Percentiles rank a stretch among this genome's conserved stretches.
These are phyloP conservation scores for Phytopythium mirpurense DNA, from an alignment of 352 stramenopile genomes.

Conservation along the genomic window DNA sequence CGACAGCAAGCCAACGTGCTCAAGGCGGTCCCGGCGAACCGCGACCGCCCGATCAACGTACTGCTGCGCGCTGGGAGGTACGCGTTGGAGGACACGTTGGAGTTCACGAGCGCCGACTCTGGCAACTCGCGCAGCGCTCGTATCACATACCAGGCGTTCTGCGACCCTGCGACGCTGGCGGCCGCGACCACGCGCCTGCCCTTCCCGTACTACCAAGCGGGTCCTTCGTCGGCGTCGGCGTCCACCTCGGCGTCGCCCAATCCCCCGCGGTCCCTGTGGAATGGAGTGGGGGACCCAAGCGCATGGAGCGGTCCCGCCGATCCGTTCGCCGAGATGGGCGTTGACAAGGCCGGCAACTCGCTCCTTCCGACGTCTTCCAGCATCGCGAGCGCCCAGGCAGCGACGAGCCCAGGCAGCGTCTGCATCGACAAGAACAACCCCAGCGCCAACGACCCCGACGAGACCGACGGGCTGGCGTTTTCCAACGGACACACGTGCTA, in stretches of 20 bases:
- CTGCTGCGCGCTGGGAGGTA: constrained; percentile 53
- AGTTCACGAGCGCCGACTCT: constrained; percentile 41
- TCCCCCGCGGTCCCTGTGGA: constrained; percentile 52
- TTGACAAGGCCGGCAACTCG: constrained; percentile 44
- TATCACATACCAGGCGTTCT: constrained; percentile 73
- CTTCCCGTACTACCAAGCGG: constrained; percentile 38
- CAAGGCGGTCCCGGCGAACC: constrained; percentile 18
- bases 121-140: constrained; percentile 17
- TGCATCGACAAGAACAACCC: constrained; percentile 54
- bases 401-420: constrained; percentile 32
- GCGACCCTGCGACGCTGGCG: constrained; percentile 28
- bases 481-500: constrained; percentile 59
- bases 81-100: constrained; percentile 41
- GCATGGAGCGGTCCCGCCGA: constrained; percentile 48
- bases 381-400: constrained; percentile 2
- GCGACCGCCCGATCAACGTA: constrained; percentile 41
- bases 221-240: background rate
- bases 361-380: constrained; percentile 18
- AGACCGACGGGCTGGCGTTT: background rate
- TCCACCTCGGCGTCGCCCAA: constrained; percentile 14
- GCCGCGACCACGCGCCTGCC: constrained; percentile 23
- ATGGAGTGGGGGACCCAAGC: constrained; percentile 40
- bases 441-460: constrained; percentile 2
- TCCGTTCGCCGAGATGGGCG: constrained; percentile 50
- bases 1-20: constrained; percentile 31